Conservation (phyloP, 73 alveolate genomes). For the Diophrys sp. region DNA sequence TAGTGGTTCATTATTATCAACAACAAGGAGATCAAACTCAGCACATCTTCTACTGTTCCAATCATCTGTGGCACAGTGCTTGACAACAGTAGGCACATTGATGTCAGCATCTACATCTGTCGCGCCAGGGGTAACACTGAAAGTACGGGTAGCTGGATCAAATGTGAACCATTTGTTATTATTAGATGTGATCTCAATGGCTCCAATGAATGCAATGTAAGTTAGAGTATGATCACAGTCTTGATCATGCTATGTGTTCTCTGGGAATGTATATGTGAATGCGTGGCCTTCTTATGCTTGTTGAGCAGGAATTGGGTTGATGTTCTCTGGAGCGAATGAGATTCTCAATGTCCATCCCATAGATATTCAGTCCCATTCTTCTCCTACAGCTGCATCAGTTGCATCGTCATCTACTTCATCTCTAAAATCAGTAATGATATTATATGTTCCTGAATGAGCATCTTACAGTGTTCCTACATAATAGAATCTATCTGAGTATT, state of each 20-base stretch:
- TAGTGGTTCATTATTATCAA: background rate
- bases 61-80: background rate
- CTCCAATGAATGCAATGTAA: background rate
- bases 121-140: constrained; percentile 1
- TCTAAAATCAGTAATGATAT: background rate
- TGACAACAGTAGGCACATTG: background rate
- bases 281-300: background rate
- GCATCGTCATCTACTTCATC: background rate
- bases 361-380: background rate
- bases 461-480: background rate
- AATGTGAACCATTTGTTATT: constrained; percentile 1
- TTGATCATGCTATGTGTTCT: background rate
- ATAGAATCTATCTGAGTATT: background rate
- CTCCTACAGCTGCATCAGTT: background rate
- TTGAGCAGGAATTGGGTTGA: background rate
- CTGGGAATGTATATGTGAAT: background rate
- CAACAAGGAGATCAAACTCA: background rate
- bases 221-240: background rate
- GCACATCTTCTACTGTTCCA: background rate
- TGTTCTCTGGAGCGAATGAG: background rate
- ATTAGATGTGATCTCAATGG: background rate
- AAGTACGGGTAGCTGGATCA: constrained; percentile 5
- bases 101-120: background rate
- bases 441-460: background rate
- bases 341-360: background rate